Percentiles rank a stretch among this genome's conserved stretches.
These are phyloP conservation scores for Pythium oligandrum DNA, from an alignment of 352 stramenopile species.

Conservation along the genomic window DNA sequence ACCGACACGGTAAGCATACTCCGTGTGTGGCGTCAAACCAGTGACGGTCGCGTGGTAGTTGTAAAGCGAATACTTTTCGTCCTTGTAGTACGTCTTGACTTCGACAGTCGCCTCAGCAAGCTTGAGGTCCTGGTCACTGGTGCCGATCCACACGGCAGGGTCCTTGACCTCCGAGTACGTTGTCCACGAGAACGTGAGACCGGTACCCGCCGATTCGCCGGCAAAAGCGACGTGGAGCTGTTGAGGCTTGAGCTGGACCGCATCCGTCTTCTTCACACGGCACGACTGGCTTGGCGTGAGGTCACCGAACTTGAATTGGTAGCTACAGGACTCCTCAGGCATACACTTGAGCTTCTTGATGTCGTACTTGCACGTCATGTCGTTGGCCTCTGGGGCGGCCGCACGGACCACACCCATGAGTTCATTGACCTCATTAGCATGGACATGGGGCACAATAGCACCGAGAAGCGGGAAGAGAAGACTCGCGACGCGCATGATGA, in stretches of 20 bases:
- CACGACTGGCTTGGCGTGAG: constrained; percentile 17
- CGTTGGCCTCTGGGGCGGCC: too few relatives aligned
- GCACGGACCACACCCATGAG: too few relatives aligned
- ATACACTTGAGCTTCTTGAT: constrained; percentile 6
- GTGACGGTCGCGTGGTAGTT: constrained; percentile 22
- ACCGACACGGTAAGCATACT: constrained; percentile 37
- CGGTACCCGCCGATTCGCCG: constrained; percentile 16
- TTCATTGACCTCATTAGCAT: too few relatives aligned
- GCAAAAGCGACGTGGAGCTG: constrained; percentile 27
- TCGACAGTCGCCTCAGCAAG: constrained; percentile 4
- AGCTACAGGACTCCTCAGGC: constrained; percentile 15
- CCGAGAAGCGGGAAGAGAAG: too few relatives aligned
- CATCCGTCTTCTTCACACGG: constrained; percentile 10
- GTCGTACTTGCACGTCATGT: constrained; percentile 1
- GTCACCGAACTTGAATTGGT: constrained; percentile 21
- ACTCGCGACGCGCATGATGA: too few relatives aligned
- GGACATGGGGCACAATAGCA: too few relatives aligned
- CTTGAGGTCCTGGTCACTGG: neutral
- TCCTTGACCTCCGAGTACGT: constrained; percentile 15
- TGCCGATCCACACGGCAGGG: constrained; percentile 19
- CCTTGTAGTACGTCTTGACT: constrained; percentile 17
- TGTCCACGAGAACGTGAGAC: constrained; percentile 28
- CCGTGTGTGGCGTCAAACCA: constrained; percentile 21
- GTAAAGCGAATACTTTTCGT: constrained; percentile 17
- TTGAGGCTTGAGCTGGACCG: constrained; percentile 24